Percentiles rank a stretch among this genome's conserved stretches.
Conservation (phyloP, 441 rosid species). For the Pelargonium myrrhifolium region DNA sequence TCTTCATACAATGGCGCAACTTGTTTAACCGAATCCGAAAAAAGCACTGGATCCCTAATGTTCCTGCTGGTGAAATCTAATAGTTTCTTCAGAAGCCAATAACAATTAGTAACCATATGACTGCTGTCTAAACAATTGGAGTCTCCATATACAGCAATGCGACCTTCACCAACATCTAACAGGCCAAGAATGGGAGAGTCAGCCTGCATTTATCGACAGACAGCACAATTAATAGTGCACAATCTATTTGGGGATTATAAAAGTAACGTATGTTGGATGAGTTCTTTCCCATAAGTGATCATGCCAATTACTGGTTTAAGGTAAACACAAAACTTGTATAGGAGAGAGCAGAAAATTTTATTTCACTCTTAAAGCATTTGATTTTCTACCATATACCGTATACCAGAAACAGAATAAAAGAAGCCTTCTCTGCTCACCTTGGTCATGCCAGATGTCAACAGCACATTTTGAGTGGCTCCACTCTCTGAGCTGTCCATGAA, state of each 20-base stretch:
- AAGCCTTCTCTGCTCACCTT: slow-evolving; percentile 40
- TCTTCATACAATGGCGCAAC: slow-evolving; percentile 45
- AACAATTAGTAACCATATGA: slow-evolving; percentile 98
- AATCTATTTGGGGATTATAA: background rate
- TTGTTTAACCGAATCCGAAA: slow-evolving; percentile 50
- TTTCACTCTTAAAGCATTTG: background rate
- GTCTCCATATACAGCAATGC: slow-evolving; percentile 85
- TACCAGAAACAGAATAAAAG: background rate
- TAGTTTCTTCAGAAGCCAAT: slow-evolving; percentile 80
- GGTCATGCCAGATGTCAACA: slow-evolving; percentile 49
- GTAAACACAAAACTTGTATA: background rate
- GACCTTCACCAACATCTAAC: slow-evolving; percentile 63
- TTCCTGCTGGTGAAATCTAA: slow-evolving; percentile 71
- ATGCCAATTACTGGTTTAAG: slow-evolving; percentile 6
- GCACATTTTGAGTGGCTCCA: slow-evolving; percentile 85
- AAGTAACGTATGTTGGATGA: slow-evolving; percentile 1
- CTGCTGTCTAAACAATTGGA: slow-evolving; percentile 97
- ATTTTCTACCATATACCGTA: background rate
- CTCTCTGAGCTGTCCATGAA: slow-evolving; percentile 92
- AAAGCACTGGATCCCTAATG: slow-evolving; percentile 68
- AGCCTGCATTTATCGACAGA: slow-evolving; percentile 39
- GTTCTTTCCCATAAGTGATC: background rate
- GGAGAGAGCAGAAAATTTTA: background rate
- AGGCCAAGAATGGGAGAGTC: slow-evolving; percentile 93
- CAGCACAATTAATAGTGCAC: background rate